Evolutionary conservation across 139 green algal genomes (phyloP).

Genomic region (Yamagishiella unicocca): DNA sequence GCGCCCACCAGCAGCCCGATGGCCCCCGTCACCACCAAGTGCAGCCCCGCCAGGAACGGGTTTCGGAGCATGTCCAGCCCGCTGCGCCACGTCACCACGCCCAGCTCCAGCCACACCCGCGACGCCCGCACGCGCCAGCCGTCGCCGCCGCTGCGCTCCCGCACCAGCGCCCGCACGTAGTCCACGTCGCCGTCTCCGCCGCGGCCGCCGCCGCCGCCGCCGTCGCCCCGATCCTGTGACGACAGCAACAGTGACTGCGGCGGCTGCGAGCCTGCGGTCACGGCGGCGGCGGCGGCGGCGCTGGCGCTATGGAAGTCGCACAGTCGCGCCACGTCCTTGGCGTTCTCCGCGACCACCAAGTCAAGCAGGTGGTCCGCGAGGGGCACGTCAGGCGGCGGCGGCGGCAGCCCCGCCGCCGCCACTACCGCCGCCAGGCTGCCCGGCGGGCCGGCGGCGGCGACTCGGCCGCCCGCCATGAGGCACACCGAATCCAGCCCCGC

Average conservation of each 20-base stretch:
- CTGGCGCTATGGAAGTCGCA: background rate
- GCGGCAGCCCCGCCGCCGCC: slow-evolving; percentile 46
- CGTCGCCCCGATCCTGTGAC: background rate
- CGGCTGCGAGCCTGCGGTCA: background rate
- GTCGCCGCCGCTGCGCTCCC: background rate
- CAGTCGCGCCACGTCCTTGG: background rate
- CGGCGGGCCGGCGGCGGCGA: slow-evolving; percentile 69
- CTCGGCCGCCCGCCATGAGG: slow-evolving; percentile 73
- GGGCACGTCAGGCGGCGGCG: slow-evolving; percentile 35
- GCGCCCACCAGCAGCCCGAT: slow-evolving; percentile 72
- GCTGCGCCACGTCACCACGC: slow-evolving; percentile 77
- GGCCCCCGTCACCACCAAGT: slow-evolving; percentile 63
- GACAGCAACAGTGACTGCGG: background rate
- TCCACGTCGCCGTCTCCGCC: background rate
- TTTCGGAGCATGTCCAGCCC: slow-evolving; percentile 79
- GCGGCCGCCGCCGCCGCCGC: background rate
- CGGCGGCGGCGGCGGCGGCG: background rate
- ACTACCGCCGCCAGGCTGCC: slow-evolving; percentile 50
- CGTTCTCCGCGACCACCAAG: background rate
- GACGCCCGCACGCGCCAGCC: background rate
- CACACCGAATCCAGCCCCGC: slow-evolving; percentile 50
- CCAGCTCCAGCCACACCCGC: slow-evolving; percentile 63
- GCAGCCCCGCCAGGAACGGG: slow-evolving; percentile 75
- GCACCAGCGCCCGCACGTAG: background rate
- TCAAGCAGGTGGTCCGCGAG: slow-evolving; percentile 70